Evolutionary conservation across 2,329 filamentous ascomycete genomes (phyloP).

Genomic region (Penicillium janthinellum): DNA sequence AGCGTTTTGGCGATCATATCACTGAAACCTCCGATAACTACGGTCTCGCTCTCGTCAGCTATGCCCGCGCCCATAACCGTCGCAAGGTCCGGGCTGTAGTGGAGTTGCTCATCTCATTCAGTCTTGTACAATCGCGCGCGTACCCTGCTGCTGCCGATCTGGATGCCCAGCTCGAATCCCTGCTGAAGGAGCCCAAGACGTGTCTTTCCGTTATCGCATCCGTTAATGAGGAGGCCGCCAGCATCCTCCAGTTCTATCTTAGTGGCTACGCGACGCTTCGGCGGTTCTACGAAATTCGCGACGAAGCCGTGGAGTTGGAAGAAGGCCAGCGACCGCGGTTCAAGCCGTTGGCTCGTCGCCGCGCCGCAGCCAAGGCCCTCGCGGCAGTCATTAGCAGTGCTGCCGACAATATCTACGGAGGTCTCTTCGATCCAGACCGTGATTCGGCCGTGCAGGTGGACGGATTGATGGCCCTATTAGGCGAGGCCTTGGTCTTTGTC

Average conservation of each 20-base stretch:
- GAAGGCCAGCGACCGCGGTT: conserved; percentile 47
- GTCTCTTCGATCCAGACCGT: conserved; percentile 77
- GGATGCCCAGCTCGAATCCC: conserved; percentile 68
- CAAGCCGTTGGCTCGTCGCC: conserved; percentile 62
- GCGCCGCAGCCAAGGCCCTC: conserved; percentile 72
- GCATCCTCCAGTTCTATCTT: conserved; percentile 79
- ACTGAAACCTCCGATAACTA: conserved; percentile 73
- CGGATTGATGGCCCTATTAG: conserved; percentile 78
- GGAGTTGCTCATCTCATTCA: conserved; percentile 83
- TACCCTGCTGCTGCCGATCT: conserved; percentile 73
- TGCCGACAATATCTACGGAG: conserved; percentile 87
- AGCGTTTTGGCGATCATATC: conserved; percentile 83
- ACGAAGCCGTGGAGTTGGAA: conserved; percentile 56
- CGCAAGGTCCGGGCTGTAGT: conserved; percentile 82
- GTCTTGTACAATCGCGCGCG: conserved; percentile 78
- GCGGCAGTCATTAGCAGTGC: conserved; percentile 83
- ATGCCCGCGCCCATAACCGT: conserved; percentile 77
- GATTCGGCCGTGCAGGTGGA: conserved; percentile 87
- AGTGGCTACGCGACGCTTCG: conserved; percentile 91
- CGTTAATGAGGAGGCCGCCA: conserved; percentile 77
- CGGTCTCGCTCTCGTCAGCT: conserved; percentile 86
- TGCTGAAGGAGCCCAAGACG: conserved; percentile 71
- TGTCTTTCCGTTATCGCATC: conserved; percentile 72
- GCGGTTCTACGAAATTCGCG: conserved; percentile 86
- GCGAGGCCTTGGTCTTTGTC: conserved; percentile 78